Percentiles rank a stretch among this genome's conserved stretches.
phyloP scores from a whole-genome alignment of 371 early-diverging fungal genomes.

The Mucor circinelloides region DNA sequence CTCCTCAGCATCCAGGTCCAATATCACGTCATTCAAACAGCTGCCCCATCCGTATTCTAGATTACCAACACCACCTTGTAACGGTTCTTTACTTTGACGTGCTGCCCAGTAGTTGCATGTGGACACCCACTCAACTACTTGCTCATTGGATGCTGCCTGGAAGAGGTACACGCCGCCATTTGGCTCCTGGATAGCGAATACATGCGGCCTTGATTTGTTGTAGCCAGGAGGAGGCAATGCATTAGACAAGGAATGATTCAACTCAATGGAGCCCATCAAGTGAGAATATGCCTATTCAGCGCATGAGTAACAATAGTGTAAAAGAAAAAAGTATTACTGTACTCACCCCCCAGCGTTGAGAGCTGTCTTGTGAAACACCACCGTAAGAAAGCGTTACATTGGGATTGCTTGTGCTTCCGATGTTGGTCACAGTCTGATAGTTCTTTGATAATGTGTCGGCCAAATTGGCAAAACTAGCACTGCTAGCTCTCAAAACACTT shows the following conservation, averaged over 20 bases:
- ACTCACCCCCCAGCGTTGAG: conserved; percentile 34
- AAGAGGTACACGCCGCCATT: conserved; percentile 84
- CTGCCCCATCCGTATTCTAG: conserved; percentile 92
- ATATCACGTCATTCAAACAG: conserved; percentile 47
- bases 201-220: conserved; percentile 72
- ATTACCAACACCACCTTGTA: conserved; percentile 81
- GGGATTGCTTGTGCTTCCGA: neutral
- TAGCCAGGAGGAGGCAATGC: conserved; percentile 85
- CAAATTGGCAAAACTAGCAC: conserved; percentile 39
- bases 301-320: too few species aligned
- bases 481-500: conserved; percentile 30
- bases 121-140: conserved; percentile 80
- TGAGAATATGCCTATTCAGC: conserved; percentile 31
- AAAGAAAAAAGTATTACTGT: too few species aligned
- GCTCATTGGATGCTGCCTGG: conserved; percentile 69
- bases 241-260: conserved; percentile 80
- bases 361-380: conserved; percentile 8
- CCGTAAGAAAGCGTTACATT: conserved; percentile 15
- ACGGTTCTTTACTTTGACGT: conserved; percentile 82
- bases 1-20: conserved; percentile 33
- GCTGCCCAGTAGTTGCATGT: conserved; percentile 94
- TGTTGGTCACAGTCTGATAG: neutral
- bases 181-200: conserved; percentile 80
- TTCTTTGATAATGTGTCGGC: conserved; percentile 40
- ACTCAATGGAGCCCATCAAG: conserved; percentile 57